Conservation (phyloP, 2,329 filamentous ascomycete genomes). For the Didymella pinodella region DNA sequence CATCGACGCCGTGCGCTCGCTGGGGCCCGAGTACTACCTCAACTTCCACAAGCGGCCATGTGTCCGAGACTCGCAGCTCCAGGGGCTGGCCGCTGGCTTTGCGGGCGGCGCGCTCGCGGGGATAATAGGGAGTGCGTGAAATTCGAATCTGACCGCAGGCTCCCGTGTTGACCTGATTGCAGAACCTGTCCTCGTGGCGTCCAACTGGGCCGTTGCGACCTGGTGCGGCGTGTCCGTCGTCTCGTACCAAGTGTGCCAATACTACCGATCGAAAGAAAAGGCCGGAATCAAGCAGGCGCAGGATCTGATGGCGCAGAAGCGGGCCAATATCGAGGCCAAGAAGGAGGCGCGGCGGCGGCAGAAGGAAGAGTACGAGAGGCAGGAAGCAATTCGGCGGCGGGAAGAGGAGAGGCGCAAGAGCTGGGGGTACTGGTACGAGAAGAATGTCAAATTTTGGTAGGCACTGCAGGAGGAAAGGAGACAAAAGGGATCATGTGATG, state of each 20-base stretch:
- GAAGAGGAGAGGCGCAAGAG: conserved; percentile 48
- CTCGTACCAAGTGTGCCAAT: conserved; percentile 86
- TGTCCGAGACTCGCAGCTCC: conserved; percentile 80
- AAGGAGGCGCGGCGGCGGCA: conserved; percentile 55
- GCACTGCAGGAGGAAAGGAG: not conserved
- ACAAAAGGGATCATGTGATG: not conserved
- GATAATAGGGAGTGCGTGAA: conserved; percentile 73
- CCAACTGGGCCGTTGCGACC: conserved; percentile 84
- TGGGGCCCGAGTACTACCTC: conserved; percentile 73
- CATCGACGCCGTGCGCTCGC: conserved; percentile 69
- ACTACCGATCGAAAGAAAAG: conserved; percentile 74
- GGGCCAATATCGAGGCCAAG: conserved; percentile 58
- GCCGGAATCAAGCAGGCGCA: conserved; percentile 85
- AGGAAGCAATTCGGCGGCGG: conserved; percentile 35
- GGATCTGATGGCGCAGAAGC: conserved; percentile 79
- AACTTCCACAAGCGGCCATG: conserved; percentile 82
- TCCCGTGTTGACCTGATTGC: not conserved
- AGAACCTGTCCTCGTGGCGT: conserved; percentile 70
- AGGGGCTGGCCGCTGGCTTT: conserved; percentile 82
- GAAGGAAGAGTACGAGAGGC: conserved; percentile 53
- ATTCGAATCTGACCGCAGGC: not conserved
- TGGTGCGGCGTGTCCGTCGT: conserved; percentile 75
- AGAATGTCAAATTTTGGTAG: conserved; percentile 50
- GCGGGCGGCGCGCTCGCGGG: conserved; percentile 76
- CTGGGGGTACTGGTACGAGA: conserved; percentile 49